Evolutionary conservation across 306 rosid genomes (phyloP), one percentile per base, ranked within the genome.

Genomic region (Lathyrus aphaca): DNA sequence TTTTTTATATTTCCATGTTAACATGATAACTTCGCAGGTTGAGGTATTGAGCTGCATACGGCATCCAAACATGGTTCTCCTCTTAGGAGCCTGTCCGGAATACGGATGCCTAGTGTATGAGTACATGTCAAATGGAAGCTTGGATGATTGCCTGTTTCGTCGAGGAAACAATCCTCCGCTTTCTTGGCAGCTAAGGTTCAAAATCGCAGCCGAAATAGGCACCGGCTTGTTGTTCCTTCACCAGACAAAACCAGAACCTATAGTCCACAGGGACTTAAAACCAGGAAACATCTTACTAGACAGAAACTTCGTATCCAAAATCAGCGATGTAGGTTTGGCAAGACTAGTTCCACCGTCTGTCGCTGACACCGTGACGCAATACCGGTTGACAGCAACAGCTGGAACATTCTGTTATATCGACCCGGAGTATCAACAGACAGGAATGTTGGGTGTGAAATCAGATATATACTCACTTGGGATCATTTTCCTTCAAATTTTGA

Each of bases 51-150:
- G 97, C 83, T 83, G 90, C 78, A 93, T 93, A 71, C 76, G 98
- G 50, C 98, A 93, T 82, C 98, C 98, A 7, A 86, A 93, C 91
- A 93, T 93, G 97, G 98, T 93, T 61, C 97, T 93, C 43, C 98
- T 93, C 44, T 82, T 93, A 2, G 98, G 98, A 66, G 98, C 98
- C 46, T 93, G 98, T 71, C 98, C 98, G 1, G 98, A 93, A 66
- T 90, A 90, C 4, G 98, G 98, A 1, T 93, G 98, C 76, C 80
- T 93, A 21, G 98, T 90, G 9, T 93, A 93, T 1, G 98, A 93
- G 86, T 85, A 67, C 87, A 88, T 93, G 97, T 87, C 88, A 6
- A 87, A 85, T 21, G 98, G 98, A 66, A 93, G 97, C 84, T 84
- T 93, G 54, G 97, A 93, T 8, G 96, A 93, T 57, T 59, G 97